These are phyloP conservation scores for Hibiscus tridactylites DNA, from an alignment of 345 rosid genomes.

Conservation along the genomic window DNA sequence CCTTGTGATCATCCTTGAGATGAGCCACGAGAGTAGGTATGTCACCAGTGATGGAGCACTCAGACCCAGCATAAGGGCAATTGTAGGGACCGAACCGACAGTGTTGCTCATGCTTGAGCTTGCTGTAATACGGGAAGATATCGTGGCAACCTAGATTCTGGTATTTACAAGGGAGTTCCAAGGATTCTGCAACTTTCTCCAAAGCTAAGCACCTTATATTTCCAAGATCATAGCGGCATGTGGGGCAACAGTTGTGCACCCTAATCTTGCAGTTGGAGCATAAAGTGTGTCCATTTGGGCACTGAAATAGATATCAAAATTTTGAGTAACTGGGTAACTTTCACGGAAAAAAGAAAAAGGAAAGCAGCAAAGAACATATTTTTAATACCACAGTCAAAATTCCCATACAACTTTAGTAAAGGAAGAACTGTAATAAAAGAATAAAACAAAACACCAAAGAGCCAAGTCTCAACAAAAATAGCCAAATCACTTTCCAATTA, in stretches of 20 bases:
- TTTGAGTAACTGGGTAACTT: too few species aligned
- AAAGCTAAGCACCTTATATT: slow-evolving; percentile 62
- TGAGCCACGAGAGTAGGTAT: slow-evolving; percentile 58
- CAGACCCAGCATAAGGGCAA: slow-evolving; percentile 78
- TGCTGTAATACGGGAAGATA: slow-evolving; percentile 52
- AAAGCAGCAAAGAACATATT: too few species aligned
- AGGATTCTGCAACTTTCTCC: slow-evolving; percentile 63
- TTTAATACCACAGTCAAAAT: too few species aligned
- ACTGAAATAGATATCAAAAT: slow-evolving; percentile 24
- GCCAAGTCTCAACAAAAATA: too few species aligned
- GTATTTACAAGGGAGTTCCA: slow-evolving; percentile 58
- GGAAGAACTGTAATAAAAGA: too few species aligned
- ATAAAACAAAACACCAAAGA: too few species aligned
- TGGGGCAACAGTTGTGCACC: slow-evolving; percentile 51
- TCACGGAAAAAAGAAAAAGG: too few species aligned
- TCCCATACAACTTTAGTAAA: too few species aligned
- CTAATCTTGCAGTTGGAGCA: slow-evolving; percentile 55
- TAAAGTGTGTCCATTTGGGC: slow-evolving; percentile 59
- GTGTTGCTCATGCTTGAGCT: slow-evolving; percentile 54
- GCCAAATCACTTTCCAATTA: too few species aligned
- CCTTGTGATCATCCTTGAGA: slow-evolving; percentile 74
- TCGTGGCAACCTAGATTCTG: slow-evolving; percentile 50
- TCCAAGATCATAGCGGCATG: slow-evolving; percentile 58
- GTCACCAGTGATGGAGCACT: slow-evolving; percentile 60
- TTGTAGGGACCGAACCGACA: slow-evolving; percentile 52